A percentile compares a stretch with the other conserved stretches of the same genome.
Evolutionary conservation across 768 basidiomycete species (phyloP).

Genomic region (Trametes villosa): DNA sequence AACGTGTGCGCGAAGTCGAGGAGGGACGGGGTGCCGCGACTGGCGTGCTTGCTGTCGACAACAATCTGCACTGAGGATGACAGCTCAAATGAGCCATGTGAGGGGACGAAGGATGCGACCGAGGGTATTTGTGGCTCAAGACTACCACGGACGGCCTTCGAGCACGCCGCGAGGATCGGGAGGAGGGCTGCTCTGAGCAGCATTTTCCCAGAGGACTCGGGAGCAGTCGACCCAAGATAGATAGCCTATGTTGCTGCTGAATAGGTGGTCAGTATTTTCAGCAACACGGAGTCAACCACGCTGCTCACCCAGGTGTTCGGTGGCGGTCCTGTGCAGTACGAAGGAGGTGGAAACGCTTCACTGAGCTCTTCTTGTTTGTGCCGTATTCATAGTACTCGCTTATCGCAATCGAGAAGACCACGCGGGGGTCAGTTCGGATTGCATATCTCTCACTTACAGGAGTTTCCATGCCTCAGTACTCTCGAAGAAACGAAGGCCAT

Average conservation of each 20-base stretch:
- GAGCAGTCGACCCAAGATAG: not conserved
- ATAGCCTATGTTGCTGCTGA: not conserved
- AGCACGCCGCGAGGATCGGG: not conserved
- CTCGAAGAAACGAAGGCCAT: not conserved
- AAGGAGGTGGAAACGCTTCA: too few relatives aligned
- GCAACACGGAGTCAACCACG: too few relatives aligned
- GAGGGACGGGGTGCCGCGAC: slow-evolving; percentile 36
- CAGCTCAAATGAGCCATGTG: slow-evolving; percentile 36
- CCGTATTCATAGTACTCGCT: not conserved
- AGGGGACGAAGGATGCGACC: slow-evolving; percentile 38
- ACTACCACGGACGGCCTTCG: slow-evolving; percentile 4
- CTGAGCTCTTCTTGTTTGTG: too few relatives aligned
- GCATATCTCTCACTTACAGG: not conserved
- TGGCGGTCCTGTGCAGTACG: too few relatives aligned
- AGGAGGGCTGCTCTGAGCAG: not conserved
- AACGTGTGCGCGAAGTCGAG: slow-evolving; percentile 43
- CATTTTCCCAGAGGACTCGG: not conserved
- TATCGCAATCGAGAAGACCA: not conserved
- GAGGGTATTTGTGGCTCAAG: slow-evolving; percentile 43
- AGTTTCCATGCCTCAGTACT: not conserved
- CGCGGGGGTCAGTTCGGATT: not conserved
- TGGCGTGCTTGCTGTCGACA: slow-evolving; percentile 39
- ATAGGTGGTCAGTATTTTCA: not conserved
- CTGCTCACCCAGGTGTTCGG: not conserved
- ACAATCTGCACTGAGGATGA: slow-evolving; percentile 37